Percentiles rank a stretch among this genome's conserved stretches.
Conservation (phyloP, 768 basidiomycete species). For the Xerocomus potaroensis region DNA sequence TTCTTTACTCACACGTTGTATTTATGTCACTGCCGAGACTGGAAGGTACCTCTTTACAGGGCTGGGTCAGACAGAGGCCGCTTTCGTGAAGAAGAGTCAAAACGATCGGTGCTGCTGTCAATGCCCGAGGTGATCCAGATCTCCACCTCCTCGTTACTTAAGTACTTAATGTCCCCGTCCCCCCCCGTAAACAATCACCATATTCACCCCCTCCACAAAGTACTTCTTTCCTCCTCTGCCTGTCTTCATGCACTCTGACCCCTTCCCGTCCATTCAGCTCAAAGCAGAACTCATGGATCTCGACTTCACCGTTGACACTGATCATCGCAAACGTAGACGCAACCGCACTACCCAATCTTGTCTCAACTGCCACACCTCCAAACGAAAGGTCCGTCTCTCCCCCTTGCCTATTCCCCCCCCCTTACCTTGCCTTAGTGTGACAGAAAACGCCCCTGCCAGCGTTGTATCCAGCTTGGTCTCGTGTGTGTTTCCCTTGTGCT, state of each 20-base stretch:
- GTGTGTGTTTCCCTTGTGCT: slow-evolving; percentile 37
- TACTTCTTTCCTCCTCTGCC: slow-evolving; percentile 33
- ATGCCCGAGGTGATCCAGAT: slow-evolving; percentile 45
- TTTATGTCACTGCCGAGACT: slow-evolving; percentile 36
- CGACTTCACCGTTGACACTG: slow-evolving; percentile 66
- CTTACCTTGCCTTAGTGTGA: slow-evolving; percentile 55
- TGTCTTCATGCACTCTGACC: slow-evolving; percentile 55
- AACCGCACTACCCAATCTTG: slow-evolving; percentile 90
- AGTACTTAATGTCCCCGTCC: too few relatives aligned
- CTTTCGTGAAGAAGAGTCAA: slow-evolving; percentile 31
- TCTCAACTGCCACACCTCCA: slow-evolving; percentile 89
- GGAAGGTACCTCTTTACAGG: slow-evolving; percentile 31
- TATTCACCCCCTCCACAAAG: slow-evolving; percentile 46
- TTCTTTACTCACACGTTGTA: slow-evolving; percentile 32
- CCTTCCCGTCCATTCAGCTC: slow-evolving; percentile 56
- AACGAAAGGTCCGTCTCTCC: slow-evolving; percentile 65
- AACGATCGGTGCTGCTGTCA: slow-evolving; percentile 31
- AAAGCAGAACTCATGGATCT: slow-evolving; percentile 81
- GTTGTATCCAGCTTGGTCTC: slow-evolving; percentile 86
- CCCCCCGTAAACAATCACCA: slow-evolving; percentile 35
- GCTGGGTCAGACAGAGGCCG: slow-evolving; percentile 32
- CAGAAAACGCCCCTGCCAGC: slow-evolving; percentile 84
- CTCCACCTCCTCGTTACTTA: slow-evolving; percentile 29
- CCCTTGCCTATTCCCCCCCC: slow-evolving; percentile 9
- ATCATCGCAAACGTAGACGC: slow-evolving; percentile 79